These are phyloP conservation scores for Erysiphe pulchra DNA, from an alignment of 2,329 filamentous ascomycete species.

Conservation along the genomic window DNA sequence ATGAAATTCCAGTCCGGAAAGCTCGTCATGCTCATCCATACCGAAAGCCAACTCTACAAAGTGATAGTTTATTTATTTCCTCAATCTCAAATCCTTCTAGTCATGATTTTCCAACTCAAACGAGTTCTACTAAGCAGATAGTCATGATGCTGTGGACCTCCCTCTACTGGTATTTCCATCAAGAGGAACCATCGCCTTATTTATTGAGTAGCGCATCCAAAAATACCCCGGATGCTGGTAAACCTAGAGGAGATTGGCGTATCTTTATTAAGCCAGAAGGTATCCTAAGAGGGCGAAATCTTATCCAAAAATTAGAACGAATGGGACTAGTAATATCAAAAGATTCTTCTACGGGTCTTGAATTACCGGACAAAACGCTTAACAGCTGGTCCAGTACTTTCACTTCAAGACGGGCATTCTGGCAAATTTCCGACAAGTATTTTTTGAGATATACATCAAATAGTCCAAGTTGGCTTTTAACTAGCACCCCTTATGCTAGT, in stretches of 20 bases:
- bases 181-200: constrained; percentile 41
- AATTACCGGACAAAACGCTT: constrained; percentile 31
- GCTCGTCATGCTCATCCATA: constrained; percentile 34
- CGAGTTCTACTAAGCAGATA: constrained; percentile 65
- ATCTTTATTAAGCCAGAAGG: constrained; percentile 68
- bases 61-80: constrained; percentile 74
- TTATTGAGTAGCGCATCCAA: constrained; percentile 36
- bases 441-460: constrained; percentile 63
- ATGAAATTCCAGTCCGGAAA: constrained; percentile 11
- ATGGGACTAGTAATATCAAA: constrained; percentile 67
- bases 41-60: constrained; percentile 44
- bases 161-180: constrained; percentile 94
- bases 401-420: constrained; percentile 56
- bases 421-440: constrained; percentile 69
- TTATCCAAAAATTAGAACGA: constrained; percentile 73
- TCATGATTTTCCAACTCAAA: constrained; percentile 53
- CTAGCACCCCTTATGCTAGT: constrained; percentile 26
- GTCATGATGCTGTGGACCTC: constrained; percentile 95
- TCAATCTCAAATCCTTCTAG: constrained; percentile 67
- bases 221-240: constrained; percentile 39
- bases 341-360: constrained; percentile 47
- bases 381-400: constrained; percentile 62
- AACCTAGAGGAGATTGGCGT: constrained; percentile 64
- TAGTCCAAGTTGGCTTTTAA: constrained; percentile 14
- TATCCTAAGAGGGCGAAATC: constrained; percentile 56